A percentile compares a stretch with the other conserved stretches of the same genome.
phyloP scores from a whole-genome alignment of 768 basidiomycete species.

The Panus rudis region DNA sequence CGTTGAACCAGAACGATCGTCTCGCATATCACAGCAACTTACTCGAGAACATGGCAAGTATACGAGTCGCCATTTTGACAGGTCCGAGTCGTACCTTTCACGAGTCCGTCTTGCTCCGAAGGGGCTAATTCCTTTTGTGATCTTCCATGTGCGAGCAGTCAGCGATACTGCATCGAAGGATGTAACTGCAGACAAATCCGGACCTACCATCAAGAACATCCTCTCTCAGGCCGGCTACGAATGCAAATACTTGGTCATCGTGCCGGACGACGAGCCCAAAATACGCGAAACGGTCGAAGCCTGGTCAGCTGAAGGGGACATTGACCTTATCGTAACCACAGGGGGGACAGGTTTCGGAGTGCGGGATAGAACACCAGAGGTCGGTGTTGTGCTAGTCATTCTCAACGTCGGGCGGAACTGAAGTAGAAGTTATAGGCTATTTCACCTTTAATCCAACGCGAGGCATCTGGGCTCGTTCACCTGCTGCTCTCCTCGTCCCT shows the following conservation, averaged over 20 bases:
- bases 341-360: constrained; percentile 86
- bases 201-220: constrained; percentile 52
- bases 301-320: constrained; percentile 37
- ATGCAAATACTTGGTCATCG: constrained; percentile 33
- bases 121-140: not conserved
- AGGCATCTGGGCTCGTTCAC: constrained; percentile 68
- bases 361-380: constrained; percentile 82
- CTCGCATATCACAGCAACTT: too few species aligned
- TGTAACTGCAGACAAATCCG: constrained; percentile 51
- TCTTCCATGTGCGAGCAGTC: constrained; percentile 31
- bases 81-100: constrained; percentile 10
- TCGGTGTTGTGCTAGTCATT: constrained; percentile 17
- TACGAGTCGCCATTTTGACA: constrained; percentile 24
- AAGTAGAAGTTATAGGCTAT: constrained; percentile 40
- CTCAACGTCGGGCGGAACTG: not conserved
- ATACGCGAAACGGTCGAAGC: constrained; percentile 44
- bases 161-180: constrained; percentile 64
- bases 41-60: too few species aligned
- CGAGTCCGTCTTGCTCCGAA: too few species aligned
- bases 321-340: constrained; percentile 75
- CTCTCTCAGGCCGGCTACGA: constrained; percentile 33
- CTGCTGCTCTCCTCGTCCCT: constrained; percentile 64
- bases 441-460: constrained; percentile 54
- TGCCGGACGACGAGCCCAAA: constrained; percentile 54
- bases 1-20: too few species aligned